phyloP scores from a whole-genome alignment of 441 rosid genomes.

The Theobroma grandiflorum region DNA sequence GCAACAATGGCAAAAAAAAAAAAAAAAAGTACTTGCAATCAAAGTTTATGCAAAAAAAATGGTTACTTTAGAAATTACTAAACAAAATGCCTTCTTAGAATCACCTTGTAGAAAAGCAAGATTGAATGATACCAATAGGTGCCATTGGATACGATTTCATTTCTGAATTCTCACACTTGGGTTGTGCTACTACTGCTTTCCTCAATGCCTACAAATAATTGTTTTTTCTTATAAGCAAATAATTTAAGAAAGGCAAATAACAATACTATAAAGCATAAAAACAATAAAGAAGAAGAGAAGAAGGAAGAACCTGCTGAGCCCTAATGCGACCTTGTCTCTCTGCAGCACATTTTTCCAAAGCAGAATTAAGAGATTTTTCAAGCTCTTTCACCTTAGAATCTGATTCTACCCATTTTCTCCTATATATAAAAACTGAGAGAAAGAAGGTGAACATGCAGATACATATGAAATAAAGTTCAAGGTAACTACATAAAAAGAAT shows the following conservation, averaged over 20 bases:
- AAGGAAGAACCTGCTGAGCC: slow-evolving; percentile 71
- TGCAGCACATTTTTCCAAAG: slow-evolving; percentile 66
- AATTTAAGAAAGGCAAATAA: not conserved
- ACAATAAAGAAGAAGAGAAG: slow-evolving; percentile 6
- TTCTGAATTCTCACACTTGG: slow-evolving; percentile 48
- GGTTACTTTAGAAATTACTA: not conserved
- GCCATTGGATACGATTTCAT: slow-evolving; percentile 70
- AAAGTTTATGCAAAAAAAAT: not conserved
- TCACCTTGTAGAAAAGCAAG: slow-evolving; percentile 94
- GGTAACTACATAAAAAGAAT: not conserved
- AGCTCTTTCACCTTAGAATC: slow-evolving; percentile 52
- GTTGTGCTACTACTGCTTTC: slow-evolving; percentile 60
- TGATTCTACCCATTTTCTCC: slow-evolving; percentile 44
- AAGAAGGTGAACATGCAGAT: not conserved
- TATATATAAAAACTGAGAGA: slow-evolving; percentile 52
- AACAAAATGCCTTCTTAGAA: not conserved
- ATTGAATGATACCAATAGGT: slow-evolving; percentile 77
- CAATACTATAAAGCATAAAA: not conserved
- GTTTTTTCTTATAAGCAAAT: not conserved
- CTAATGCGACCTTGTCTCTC: slow-evolving; percentile 89
- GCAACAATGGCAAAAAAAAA: not conserved
- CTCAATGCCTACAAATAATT: slow-evolving; percentile 61
- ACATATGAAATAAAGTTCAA: not conserved
- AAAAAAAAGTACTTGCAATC: not conserved
- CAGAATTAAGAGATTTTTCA: slow-evolving; percentile 61